Evolutionary conservation across 345 rosid genomes (phyloP).

Genomic region (Toxicodendron radicans): DNA sequence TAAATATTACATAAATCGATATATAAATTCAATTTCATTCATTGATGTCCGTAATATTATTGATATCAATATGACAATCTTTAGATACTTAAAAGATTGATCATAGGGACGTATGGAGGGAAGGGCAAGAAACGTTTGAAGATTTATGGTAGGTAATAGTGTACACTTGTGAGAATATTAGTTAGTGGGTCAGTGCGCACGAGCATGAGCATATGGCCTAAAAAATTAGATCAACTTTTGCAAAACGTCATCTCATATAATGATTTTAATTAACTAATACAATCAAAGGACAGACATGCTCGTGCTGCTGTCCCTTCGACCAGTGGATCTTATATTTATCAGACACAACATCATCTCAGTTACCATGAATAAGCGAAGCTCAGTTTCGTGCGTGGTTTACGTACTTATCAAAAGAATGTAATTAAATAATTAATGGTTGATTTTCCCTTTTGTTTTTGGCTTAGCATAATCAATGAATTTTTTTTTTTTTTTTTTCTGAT

Average conservation of each 20-base stretch:
- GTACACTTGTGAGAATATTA: neutral
- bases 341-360: neutral
- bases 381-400: too few relatives aligned
- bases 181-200: neutral
- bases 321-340: slow-evolving; percentile 3
- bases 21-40: too few relatives aligned
- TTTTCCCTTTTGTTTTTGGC: too few relatives aligned
- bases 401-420: too few relatives aligned
- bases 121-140: neutral
- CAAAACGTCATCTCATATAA: slow-evolving; percentile 10
- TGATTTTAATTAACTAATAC: neutral
- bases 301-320: neutral
- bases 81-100: too few relatives aligned
- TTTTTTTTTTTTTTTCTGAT: too few relatives aligned
- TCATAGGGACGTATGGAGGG: neutral
- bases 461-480: too few relatives aligned
- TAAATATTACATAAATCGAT: too few relatives aligned
- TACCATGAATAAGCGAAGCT: too few relatives aligned
- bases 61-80: too few relatives aligned
- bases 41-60: too few relatives aligned
- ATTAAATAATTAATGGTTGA: too few relatives aligned
- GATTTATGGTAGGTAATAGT: neutral
- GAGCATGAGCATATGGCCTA: neutral
- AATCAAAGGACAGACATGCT: neutral
- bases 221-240: slow-evolving; percentile 15